Conservation (phyloP, 2,329 filamentous ascomycete species). For the Shiraia bambusicola region DNA sequence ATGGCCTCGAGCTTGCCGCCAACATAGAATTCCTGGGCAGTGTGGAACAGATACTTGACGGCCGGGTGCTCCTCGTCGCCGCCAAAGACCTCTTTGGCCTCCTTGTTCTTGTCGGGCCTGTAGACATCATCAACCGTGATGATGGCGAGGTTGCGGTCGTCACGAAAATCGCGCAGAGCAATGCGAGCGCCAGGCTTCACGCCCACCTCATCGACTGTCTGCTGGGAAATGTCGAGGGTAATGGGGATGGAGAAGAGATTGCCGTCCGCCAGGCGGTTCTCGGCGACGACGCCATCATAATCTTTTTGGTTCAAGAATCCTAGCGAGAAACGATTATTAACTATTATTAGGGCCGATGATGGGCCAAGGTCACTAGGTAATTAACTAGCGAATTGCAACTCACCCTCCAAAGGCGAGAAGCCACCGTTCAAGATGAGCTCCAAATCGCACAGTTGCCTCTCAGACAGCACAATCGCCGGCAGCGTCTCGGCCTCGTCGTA, state of each 20-base stretch:
- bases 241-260: constrained; percentile 96
- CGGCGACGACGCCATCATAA: constrained; percentile 90
- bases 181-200: constrained; percentile 80
- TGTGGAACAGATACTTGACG: constrained; percentile 82
- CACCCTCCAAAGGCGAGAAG: constrained; percentile 97
- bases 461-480: constrained; percentile 79
- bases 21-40: constrained; percentile 83
- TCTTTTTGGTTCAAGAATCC: constrained; percentile 98
- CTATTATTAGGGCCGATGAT: constrained; percentile 7
- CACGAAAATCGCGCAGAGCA: constrained; percentile 90
- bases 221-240: constrained; percentile 79
- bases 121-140: constrained; percentile 95
- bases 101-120: constrained; percentile 90
- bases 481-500: constrained; percentile 81
- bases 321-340: too few relatives aligned
- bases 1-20: constrained; percentile 96
- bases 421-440: constrained; percentile 97
- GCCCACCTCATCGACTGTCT: constrained; percentile 71
- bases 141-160: constrained; percentile 94
- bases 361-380: too few relatives aligned
- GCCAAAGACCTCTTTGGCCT: constrained; percentile 93
- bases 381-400: too few relatives aligned
- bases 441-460: constrained; percentile 96
- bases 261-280: constrained; percentile 83
- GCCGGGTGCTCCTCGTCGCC: constrained; percentile 90